Base-by-base conservation (phyloP, 257 asterid genomes). In the Mentha longifolia region DNA sequence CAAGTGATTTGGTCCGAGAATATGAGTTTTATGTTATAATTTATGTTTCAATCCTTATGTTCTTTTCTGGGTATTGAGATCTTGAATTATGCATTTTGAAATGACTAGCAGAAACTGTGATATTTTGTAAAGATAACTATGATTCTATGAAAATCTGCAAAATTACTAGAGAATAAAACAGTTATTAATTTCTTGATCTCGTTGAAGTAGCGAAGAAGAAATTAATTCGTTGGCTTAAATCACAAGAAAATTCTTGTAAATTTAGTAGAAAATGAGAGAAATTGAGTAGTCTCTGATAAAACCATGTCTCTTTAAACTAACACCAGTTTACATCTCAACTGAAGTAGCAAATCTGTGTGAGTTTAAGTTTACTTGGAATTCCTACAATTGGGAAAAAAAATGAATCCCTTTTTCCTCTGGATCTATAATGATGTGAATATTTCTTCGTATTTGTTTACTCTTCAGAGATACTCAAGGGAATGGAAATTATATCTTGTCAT, bases 401-500 rank as follows among this genome's bases (percentile, higher is more conserved):
- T 0, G 0, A 11, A 11, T 9, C 4, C 47, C 7, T 42, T 42
- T 7, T 42, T 10, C 9, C 19, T 6, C 39, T 58, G 56, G 56
- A 35, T 67, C 49, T 66, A 9, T 47, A 15, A 22, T 65, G 69
- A 31, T 59, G 17, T 52, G 54, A 60, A 47, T 41, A 35, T 16
- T 50, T 30, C 17, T 47, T 73, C 15, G 45, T 65, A 62, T 42
- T 74, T 47, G 35, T 77, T 28, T 65, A 49, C 46, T 77, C 8
- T 77, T 75, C 85, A 86, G 90, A 79, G 66, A 70, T 58, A 54
- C 61, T 22, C 54, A 13, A 5, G 41, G 65, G 52, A 56, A 88
- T 93, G 98, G 97, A 85, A 74, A 65, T 87, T 74, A 60, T 82
- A 64, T 80, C 88, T 16, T 83, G 87, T 74, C 85, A 82, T 66